phyloP scores from a whole-genome alignment of 805 yeast species.

The Saccharomycopsis synnaedendra region DNA sequence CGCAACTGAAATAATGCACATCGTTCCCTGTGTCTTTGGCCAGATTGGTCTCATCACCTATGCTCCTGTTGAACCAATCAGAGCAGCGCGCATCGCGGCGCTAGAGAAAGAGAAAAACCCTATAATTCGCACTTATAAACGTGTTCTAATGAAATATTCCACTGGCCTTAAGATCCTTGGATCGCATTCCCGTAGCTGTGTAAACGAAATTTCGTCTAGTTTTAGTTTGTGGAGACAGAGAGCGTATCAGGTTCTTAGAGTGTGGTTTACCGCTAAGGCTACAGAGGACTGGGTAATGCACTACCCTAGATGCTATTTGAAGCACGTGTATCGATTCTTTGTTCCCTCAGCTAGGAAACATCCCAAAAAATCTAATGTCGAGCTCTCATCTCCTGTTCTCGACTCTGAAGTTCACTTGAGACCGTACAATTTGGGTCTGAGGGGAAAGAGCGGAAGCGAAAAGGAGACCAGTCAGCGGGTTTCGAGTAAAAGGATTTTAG shows the following conservation, averaged over 20 bases:
- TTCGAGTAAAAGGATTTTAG: no score
- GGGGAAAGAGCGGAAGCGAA: no score
- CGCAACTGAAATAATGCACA: constrained; percentile 10
- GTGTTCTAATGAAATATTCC: constrained; percentile 6
- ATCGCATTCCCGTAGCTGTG: neutral
- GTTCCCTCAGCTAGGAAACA: no score
- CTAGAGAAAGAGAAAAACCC: neutral
- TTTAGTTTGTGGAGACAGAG: constrained; percentile 1
- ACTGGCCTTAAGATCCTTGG: constrained; percentile 7
- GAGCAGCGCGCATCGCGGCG: neutral
- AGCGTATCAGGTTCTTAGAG: constrained; percentile 1
- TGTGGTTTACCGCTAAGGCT: constrained; percentile 7
- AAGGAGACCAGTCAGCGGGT: no score
- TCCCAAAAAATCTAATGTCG: no score
- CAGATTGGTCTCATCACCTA: constrained; percentile 13
- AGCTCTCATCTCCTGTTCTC: no score
- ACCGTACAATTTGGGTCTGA: no score
- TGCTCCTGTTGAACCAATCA: constrained; percentile 9
- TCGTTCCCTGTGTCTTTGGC: constrained; percentile 15
- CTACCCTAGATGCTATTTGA: constrained; percentile 1
- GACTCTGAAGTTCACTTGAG: no score
- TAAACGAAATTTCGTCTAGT: neutral
- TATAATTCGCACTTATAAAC: neutral
- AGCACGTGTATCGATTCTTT: no score
- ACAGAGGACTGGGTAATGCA: constrained; percentile 4